Evolutionary conservation across 2,329 filamentous ascomycete species (phyloP).

Genomic region (Domatiomyces catenatus): DNA sequence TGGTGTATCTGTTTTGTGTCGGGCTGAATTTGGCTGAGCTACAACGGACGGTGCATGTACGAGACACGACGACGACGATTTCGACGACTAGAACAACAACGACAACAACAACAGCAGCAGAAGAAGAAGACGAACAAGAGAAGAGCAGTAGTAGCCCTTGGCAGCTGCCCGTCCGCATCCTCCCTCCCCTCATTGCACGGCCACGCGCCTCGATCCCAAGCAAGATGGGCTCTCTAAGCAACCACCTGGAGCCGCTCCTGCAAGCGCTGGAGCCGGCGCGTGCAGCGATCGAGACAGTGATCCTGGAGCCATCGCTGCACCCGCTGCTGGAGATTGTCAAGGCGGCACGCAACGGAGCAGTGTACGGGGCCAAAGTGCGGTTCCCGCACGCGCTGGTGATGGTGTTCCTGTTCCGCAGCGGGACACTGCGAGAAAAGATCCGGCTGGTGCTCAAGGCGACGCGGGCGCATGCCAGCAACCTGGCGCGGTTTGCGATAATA

Average conservation of each 20-base stretch:
- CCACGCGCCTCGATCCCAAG: neutral
- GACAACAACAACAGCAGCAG: neutral
- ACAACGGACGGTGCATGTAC: neutral
- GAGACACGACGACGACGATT: neutral
- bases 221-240: neutral
- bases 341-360: slow-evolving; percentile 86
- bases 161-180: neutral
- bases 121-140: neutral
- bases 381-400: slow-evolving; percentile 97
- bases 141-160: neutral
- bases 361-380: slow-evolving; percentile 93
- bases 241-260: neutral
- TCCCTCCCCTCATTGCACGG: neutral
- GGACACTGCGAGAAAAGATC: slow-evolving; percentile 72
- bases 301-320: slow-evolving; percentile 72
- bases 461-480: slow-evolving; percentile 74
- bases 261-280: neutral
- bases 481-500: slow-evolving; percentile 76
- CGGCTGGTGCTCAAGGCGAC: slow-evolving; percentile 71
- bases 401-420: slow-evolving; percentile 90
- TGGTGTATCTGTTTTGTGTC: neutral
- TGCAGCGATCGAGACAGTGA: slow-evolving; percentile 25
- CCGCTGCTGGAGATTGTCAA: slow-evolving; percentile 76
- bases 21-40: neutral
- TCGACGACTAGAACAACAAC: neutral